Percentiles rank a stretch among this genome's conserved stretches.
phyloP scores from a whole-genome alignment of 2,329 filamentous ascomycete genomes.

The Alternaria alternata region DNA sequence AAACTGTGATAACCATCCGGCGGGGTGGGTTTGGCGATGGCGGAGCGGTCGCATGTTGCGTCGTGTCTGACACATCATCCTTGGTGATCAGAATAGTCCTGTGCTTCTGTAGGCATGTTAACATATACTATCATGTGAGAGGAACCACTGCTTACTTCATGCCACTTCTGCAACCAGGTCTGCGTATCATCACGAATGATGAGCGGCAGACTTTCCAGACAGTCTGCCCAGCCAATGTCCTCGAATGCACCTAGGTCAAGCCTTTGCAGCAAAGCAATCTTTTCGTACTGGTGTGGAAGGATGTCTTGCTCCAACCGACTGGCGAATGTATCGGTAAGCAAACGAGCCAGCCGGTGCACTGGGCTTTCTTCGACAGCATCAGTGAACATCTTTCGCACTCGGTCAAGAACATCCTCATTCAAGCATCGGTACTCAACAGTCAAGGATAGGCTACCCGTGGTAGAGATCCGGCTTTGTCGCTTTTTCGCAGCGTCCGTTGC shows the following conservation, averaged over 20 bases:
- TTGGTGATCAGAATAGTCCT: slow-evolving; percentile 31
- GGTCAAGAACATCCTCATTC: slow-evolving; percentile 72
- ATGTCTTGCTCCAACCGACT: slow-evolving; percentile 57
- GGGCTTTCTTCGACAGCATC: slow-evolving; percentile 57
- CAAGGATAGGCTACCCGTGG: slow-evolving; percentile 63
- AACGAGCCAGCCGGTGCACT: slow-evolving; percentile 56
- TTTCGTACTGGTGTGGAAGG: slow-evolving; percentile 61
- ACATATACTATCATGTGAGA: not conserved
- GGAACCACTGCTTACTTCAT: slow-evolving; percentile 54
- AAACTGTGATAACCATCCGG: slow-evolving; percentile 86
- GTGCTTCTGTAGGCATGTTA: slow-evolving; percentile 38
- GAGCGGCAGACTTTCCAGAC: slow-evolving; percentile 61
- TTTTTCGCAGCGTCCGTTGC: slow-evolving; percentile 34
- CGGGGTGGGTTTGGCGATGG: slow-evolving; percentile 55
- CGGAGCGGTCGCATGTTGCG: slow-evolving; percentile 26
- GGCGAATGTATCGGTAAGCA: slow-evolving; percentile 62
- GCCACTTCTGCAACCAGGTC: slow-evolving; percentile 65
- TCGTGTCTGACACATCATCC: slow-evolving; percentile 5
- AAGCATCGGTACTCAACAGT: slow-evolving; percentile 79
- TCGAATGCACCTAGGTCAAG: slow-evolving; percentile 61
- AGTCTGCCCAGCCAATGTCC: slow-evolving; percentile 62
- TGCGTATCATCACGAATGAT: slow-evolving; percentile 55
- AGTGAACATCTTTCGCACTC: slow-evolving; percentile 57
- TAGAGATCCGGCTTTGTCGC: slow-evolving; percentile 42
- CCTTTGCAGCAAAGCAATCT: slow-evolving; percentile 62